Evolutionary conservation across 2,329 filamentous ascomycete species (phyloP).

Genomic region (Parastagonospora avenae): DNA sequence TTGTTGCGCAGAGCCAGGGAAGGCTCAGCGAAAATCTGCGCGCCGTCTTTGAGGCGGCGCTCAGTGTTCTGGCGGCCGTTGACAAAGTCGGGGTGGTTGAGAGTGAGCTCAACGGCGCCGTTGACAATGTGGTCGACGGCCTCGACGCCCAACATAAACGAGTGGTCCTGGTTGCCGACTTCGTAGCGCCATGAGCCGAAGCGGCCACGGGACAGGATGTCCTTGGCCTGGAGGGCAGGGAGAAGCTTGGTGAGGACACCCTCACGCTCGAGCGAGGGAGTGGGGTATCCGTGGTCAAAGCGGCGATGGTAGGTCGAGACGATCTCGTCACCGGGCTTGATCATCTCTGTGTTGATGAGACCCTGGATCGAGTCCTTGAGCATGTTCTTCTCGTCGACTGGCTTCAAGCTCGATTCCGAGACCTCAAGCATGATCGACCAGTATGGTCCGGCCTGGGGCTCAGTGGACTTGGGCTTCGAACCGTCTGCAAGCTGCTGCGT

Average conservation of each 20-base stretch:
- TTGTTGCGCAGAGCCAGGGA: conserved; percentile 35
- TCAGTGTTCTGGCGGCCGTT: conserved; percentile 74
- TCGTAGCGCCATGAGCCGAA: conserved; percentile 99
- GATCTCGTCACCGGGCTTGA: conserved; percentile 88
- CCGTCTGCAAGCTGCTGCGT: conserved; percentile 87
- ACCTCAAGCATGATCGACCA: conserved; percentile 99
- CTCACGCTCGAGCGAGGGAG: conserved; percentile 91
- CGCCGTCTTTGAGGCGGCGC: conserved; percentile 65
- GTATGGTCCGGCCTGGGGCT: conserved; percentile 87
- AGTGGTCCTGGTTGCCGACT: conserved; percentile 96
- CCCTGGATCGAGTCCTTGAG: conserved; percentile 93
- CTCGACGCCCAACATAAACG: conserved; percentile 96
- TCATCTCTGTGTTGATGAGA: conserved; percentile 97
- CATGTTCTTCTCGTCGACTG: conserved; percentile 83
- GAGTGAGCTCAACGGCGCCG: conserved; percentile 86
- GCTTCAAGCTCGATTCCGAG: conserved; percentile 94
- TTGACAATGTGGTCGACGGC: conserved; percentile 89
- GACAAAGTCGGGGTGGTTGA: conserved; percentile 97
- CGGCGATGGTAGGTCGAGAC: conserved; percentile 97
- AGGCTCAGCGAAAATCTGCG: conserved; percentile 61
- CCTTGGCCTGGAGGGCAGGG: conserved; percentile 87
- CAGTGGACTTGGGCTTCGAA: conserved; percentile 73
- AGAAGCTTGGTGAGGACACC: conserved; percentile 91
- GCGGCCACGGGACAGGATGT: conserved; percentile 92
- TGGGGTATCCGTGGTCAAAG: conserved; percentile 98